Evolutionary conservation across 2,329 filamentous ascomycete genomes (phyloP), one percentile per base, ranked within the genome.

Genomic region (Rhynchosporium agropyri): DNA sequence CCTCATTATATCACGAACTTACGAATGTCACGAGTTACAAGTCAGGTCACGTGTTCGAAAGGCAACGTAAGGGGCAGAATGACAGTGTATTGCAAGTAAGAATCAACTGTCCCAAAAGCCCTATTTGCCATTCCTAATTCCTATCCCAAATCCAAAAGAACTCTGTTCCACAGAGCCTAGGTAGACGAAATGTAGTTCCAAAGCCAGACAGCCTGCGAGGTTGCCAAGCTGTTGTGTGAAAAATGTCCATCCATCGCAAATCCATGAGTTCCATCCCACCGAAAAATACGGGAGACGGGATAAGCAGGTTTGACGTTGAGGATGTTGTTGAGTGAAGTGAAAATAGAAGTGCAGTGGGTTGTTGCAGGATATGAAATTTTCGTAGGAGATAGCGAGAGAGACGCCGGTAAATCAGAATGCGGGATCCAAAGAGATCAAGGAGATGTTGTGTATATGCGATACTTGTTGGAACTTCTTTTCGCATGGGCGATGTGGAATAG

Each of bases 401-500:
- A 28, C 10, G 51, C 7, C 38, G 36, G 33, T 54, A 26, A 46
- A 46, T 15, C 33, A 40, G 20, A 54, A 40, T 20, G 20, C 36
- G 51, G 12, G 9, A 1, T 40, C 51, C 33, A 29, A 54, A 28
- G 33, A 29, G 33, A 54, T 42, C 33, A 42, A 42, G 20, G 36
- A n/a, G 5, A 42, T 42, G 36, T 15, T 4, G 28, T 40, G 33
- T 20, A 36, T 40, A 54, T 42, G 20, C 51, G 51, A 36, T 36
- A n/a, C 42, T 43, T 43, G 20, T 20, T 20, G 20, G 20, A 20
- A 20, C 1, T 20, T 20, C 43, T 46, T 46, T 46, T n/a, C 43
- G 43, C 68, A 69, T 40, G 60, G 53, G 57, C 69, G 63, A 10
- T 67, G 69, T 13, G 60, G 60, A n/a, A 3, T 12, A 7, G 12